These are phyloP conservation scores for Trichoderma arundinaceum DNA, from an alignment of 2,329 filamentous ascomycete genomes.

Conservation along the genomic window DNA sequence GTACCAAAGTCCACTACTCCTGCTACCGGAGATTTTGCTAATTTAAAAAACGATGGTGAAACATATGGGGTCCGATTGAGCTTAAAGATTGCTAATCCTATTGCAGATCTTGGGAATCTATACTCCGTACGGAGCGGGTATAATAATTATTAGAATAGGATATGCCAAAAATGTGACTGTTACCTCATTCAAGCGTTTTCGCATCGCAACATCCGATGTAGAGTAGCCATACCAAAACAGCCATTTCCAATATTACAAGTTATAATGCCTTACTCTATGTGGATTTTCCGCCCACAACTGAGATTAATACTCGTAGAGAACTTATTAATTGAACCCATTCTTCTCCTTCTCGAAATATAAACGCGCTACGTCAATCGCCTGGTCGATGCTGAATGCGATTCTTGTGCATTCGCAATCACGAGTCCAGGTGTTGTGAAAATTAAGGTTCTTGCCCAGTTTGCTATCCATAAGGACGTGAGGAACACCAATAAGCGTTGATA, in stretches of 20 bases:
- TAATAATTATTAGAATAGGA: too few relatives aligned
- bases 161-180: too few relatives aligned
- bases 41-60: not conserved
- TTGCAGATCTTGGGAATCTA: too few relatives aligned
- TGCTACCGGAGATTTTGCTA: not conserved
- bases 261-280: too few relatives aligned
- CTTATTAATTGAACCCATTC: not conserved
- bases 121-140: too few relatives aligned
- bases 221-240: too few relatives aligned
- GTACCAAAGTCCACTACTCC: not conserved
- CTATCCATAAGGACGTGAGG: conserved; percentile 27
- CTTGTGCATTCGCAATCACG: conserved; percentile 23
- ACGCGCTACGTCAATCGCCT: conserved; percentile 21
- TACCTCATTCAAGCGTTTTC: too few relatives aligned
- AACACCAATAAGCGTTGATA: conserved; percentile 21
- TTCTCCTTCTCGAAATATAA: conserved; percentile 23
- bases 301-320: too few relatives aligned
- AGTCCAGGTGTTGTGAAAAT: conserved; percentile 26
- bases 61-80: not conserved
- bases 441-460: conserved; percentile 26
- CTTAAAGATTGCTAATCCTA: not conserved
- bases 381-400: conserved; percentile 6
- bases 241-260: too few relatives aligned
- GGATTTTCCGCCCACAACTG: too few relatives aligned
- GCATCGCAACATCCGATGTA: too few relatives aligned